phyloP scores from a whole-genome alignment of 306 rosid species.

The Cucurbita argyrosperma region DNA sequence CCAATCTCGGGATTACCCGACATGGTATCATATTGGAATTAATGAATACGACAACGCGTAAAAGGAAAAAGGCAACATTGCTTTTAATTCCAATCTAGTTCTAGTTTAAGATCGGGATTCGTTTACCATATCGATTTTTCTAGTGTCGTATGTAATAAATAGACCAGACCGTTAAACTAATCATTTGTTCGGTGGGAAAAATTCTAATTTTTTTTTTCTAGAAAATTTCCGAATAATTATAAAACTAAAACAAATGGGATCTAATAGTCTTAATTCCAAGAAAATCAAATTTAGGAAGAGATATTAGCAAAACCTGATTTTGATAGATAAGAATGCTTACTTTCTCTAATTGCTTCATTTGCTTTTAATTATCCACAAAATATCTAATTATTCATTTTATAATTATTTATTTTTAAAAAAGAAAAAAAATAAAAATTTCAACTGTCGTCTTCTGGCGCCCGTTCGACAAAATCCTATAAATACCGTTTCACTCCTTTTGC shows the following conservation, averaged over 20 bases:
- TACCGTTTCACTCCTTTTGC: neutral
- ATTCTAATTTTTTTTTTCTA: neutral
- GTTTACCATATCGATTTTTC: neutral
- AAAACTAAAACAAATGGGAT: no score
- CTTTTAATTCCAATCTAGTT: neutral
- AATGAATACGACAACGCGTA: no score
- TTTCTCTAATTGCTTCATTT: neutral
- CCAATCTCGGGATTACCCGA: no score
- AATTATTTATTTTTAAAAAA: neutral
- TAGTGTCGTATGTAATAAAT: neutral
- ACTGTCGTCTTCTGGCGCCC: neutral
- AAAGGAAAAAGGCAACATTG: no score
- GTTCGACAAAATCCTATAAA: neutral
- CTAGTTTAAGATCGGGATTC: neutral
- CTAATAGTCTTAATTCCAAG: neutral
- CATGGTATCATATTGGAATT: no score
- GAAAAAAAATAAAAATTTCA: neutral
- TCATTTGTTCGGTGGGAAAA: neutral
- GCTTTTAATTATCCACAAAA: neutral
- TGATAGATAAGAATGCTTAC: neutral
- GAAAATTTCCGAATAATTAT: neutral
- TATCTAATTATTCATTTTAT: neutral
- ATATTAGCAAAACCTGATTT: neutral
- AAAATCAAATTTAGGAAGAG: neutral
- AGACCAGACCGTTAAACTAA: neutral